Base-by-base conservation (phyloP, 805 yeast species). In the Candida broadrunensis region DNA sequence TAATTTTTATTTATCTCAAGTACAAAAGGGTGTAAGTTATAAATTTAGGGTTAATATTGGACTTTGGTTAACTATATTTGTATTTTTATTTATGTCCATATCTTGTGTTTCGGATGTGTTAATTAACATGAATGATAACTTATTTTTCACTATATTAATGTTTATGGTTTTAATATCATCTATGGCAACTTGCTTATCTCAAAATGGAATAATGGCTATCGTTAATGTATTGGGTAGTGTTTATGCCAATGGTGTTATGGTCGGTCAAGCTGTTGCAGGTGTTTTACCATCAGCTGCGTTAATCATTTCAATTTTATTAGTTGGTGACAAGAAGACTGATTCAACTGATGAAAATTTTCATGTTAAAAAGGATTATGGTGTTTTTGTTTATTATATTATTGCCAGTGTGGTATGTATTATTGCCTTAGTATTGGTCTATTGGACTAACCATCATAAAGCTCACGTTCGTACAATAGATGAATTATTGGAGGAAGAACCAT, bases 211-310 rank as follows among this genome's bases (percentile, higher is more conserved):
- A 7, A 80, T 90, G 81, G 96, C 98, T 4, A 72, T 88, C 31
- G 93, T 84, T 2, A 86, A 87, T 52, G 79, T 84, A 1, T 70
- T 80, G 55, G 90, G 93, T 3, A 73, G 88, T 1, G 74, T 80
- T 12, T 86, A 78, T 56, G 90, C 95, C 9, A 96, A 93, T 54
- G 95, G 86, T 0, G 85, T 85, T 2, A 87, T 93, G 85, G 90
- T 90, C 3, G 99, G 99, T 1, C 96, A 91, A 60, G 96, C 96
- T 0, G 67, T 91, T 14, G 88, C 97, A 0, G 99, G 99, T 2
- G 96, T 93, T 0, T 65, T 91, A 26, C 98, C 99, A 2, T 81
- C 96, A 0, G 56, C 85, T 15, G 81, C 85, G 12, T 75, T 80
- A 50, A 82, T 81, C 45, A 44, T 75, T 9, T 77, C 85, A 9